Evolutionary conservation across 2,329 filamentous ascomycete species (phyloP), one percentile per base, ranked within the genome.

Genomic region (Neofusicoccum parvum): DNA sequence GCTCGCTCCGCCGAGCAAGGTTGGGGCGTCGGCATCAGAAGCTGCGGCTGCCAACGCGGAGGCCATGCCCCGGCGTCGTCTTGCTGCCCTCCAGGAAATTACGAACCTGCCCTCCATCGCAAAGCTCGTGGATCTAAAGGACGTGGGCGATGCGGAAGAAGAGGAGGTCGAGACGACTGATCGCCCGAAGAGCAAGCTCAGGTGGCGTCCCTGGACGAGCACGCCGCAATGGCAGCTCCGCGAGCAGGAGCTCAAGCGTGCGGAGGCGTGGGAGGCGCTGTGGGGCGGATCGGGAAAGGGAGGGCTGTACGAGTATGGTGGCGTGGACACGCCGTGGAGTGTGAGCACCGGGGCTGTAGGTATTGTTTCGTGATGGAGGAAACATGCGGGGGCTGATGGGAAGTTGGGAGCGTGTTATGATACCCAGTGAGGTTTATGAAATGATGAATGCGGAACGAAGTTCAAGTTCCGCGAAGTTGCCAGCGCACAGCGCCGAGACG

Each of bases 201-300:
- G 39, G 34, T 66, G 65, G 65, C 49, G 65, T 5, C 65, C 65
- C 36, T 48, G 56, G 65, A 66, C 63, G 65, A 62, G 48, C 17
- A 66, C 65, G 32, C 65, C 65, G 20, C 65, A 66, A 41, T 66
- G 65, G 65, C 65, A 66, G 58, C 56, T 66, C 41, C 56, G 58
- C 41, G 65, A 62, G 50, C 49, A 63, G 49, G 65, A 66, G 41
- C 27, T 66, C n/a, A 50, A 23, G 39, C 45, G 45, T 32, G 65
- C 56, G 17, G 48, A 63, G 10, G 50, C 54, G 36, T 66, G 58
- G 58, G 65, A 65, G 20, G 62, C 62, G 50, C 62, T 64, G 39
- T 64, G 62, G 62, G 27, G 50, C 4, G 41, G 50, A 6, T 32
- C 45, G 15, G 56, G 27, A 5, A 60, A 23, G 43, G 56, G 56